These are phyloP conservation scores for Neltuma alba DNA, from an alignment of 306 rosid species.

Conservation along the genomic window DNA sequence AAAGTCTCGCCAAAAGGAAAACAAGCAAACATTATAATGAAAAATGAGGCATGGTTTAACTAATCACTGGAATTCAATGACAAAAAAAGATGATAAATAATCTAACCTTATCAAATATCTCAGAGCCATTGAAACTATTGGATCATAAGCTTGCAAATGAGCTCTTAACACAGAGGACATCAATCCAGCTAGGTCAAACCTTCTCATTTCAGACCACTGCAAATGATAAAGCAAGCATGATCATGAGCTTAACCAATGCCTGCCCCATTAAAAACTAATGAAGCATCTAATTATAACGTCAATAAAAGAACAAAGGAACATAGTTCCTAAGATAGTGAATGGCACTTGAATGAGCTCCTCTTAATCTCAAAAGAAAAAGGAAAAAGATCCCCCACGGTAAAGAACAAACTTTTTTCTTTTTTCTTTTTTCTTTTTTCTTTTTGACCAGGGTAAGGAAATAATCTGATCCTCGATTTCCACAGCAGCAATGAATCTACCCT, in stretches of 20 bases:
- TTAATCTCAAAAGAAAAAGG: slow-evolving; percentile 19
- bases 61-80: slow-evolving; percentile 11
- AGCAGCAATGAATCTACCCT: slow-evolving; percentile 12
- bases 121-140: slow-evolving; percentile 87
- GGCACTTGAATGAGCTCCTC: slow-evolving; percentile 1
- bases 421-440: too few species aligned
- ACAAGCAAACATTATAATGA: slow-evolving; percentile 13
- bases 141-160: slow-evolving; percentile 95
- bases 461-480: slow-evolving; percentile 1
- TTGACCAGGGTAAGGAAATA: too few species aligned
- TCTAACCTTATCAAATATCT: slow-evolving; percentile 92
- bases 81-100: slow-evolving; percentile 18
- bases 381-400: neutral
- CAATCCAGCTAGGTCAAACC: slow-evolving; percentile 86
- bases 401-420: too few species aligned
- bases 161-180: slow-evolving; percentile 89
- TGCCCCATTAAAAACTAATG: slow-evolving; percentile 12
- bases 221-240: slow-evolving; percentile 35
- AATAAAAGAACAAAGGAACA: neutral
- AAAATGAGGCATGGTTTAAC: slow-evolving; percentile 3
- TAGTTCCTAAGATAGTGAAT: slow-evolving; percentile 11
- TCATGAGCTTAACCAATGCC: slow-evolving; percentile 18
- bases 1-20: neutral
- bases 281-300: slow-evolving; percentile 12
- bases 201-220: slow-evolving; percentile 95